Percentiles rank a stretch among this genome's conserved stretches.
These are phyloP conservation scores for Trichosporon faecale DNA, from an alignment of 1,284 basidiomycete species.

Conservation along the genomic window DNA sequence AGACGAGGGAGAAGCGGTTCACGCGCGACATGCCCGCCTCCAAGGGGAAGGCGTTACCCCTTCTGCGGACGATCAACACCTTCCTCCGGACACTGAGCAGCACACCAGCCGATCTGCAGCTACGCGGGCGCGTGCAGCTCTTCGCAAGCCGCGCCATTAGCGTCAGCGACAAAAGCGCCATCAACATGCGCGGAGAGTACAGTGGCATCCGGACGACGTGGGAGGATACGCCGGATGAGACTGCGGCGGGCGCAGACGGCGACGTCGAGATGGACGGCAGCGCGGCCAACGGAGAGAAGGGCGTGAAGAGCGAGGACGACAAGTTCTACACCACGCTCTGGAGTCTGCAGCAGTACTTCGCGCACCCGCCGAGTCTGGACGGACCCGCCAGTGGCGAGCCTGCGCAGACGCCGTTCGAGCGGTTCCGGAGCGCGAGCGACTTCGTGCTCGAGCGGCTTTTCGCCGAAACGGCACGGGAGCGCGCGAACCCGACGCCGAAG, in stretches of 20 bases:
- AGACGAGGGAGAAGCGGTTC: slow-evolving; percentile 43
- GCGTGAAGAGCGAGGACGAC: slow-evolving; percentile 20
- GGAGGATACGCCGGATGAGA: slow-evolving; percentile 29
- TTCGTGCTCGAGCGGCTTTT: slow-evolving; percentile 43
- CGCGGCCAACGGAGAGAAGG: neutral
- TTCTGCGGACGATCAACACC: slow-evolving; percentile 45
- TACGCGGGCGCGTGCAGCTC: slow-evolving; percentile 45
- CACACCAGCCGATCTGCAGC: slow-evolving; percentile 44
- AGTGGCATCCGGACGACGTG: slow-evolving; percentile 40
- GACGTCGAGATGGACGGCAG: slow-evolving; percentile 31
- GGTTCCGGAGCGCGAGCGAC: slow-evolving; percentile 41
- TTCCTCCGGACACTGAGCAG: slow-evolving; percentile 43
- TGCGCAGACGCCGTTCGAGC: slow-evolving; percentile 35
- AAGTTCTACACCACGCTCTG: slow-evolving; percentile 50
- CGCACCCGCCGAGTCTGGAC: slow-evolving; percentile 44
- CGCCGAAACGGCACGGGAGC: slow-evolving; percentile 35
- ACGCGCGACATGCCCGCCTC: slow-evolving; percentile 48
- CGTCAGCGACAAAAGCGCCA: slow-evolving; percentile 47
- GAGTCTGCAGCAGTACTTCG: slow-evolving; percentile 50
- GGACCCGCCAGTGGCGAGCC: slow-evolving; percentile 32
- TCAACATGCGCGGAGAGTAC: slow-evolving; percentile 49
- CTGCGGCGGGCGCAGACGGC: slow-evolving; percentile 19
- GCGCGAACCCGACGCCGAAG: slow-evolving; percentile 36
- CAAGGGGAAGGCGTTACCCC: slow-evolving; percentile 45
- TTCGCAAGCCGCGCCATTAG: slow-evolving; percentile 45